Base-by-base conservation (phyloP, 2,329 filamentous ascomycete genomes). In the Ophiobolus disseminans region DNA sequence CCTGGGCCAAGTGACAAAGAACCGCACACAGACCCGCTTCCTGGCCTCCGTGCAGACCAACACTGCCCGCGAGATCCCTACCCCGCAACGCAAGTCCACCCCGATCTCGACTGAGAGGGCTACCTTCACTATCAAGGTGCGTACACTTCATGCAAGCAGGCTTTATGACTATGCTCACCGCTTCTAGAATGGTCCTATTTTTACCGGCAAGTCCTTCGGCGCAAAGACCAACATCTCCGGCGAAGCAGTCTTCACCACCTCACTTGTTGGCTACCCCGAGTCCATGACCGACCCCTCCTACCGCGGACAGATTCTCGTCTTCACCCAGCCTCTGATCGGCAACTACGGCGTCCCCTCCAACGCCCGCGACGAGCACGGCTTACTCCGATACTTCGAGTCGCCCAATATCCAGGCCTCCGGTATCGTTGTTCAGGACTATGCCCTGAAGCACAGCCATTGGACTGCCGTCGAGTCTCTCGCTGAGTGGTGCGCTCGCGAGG, bases 201-300 rank as follows among this genome's bases (percentile, higher is more conserved):
- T 96, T 81, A 90, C 91, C 66, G 94, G 94, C 73, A 96, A 90
- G 73, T 96, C 93, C 50, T 99, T 97, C 67, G 94, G 94, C 67
- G 94, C 94, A 70, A 94, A 95, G 75, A 85, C 89, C 74, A 99
- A 97, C 82, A 90, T 97, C 72, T 96, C 92, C 57, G 94, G 94
- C 64, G 94, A 99, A 80, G 94, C 94, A 36, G 94, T 97, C 74
- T 99, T 99, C 82, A 97, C 94, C 55, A 97, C 94, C 53, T 97
- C 93, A 19, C 86, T 97, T 46, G 94, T 99, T 50, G 94, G 94
- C 68, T 99, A 99, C 75, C 94, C 94, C 62, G 94, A 99, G 81
- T 97, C 84, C 36, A 79, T 87, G 78, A 86, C 84, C 68, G 85
- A 87, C 60, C 85, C 85, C 10, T 87, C 85, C 47, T 87, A 87